Base-by-base conservation (phyloP, 352 stramenopile species). In the Salisapilia sapeloensis region DNA sequence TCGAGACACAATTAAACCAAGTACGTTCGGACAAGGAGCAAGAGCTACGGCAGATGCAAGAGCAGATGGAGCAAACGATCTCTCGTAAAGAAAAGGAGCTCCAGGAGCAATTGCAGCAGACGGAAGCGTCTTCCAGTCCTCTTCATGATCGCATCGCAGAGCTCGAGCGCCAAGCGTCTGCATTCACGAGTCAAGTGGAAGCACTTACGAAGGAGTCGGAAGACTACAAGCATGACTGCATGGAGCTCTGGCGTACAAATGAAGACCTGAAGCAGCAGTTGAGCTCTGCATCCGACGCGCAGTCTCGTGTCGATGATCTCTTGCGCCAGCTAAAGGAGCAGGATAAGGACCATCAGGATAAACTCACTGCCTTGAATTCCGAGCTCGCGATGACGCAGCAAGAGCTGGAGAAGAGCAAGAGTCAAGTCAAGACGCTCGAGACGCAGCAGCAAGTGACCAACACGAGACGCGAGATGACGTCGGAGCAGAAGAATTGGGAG, bases 241-340 rank as follows among this genome's bases (percentile, higher is more conserved):
- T 74, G 24, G 57, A 80, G 42, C 40, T 86, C 22, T 86, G 70
- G 70, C 69, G 80, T 24, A 42, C 59, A 22, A 86, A 83, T 27
- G 70, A 86, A 37, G 70, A 82, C 10, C 37, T 86, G 9, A 83
- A 83, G 47, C 64, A 81, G 42, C 70, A 86, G 20, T 46, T 83
- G 11, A 62, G 55, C 7, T 45, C 67, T 12, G 48, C 58, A 13
- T 65, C 70, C 4, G 52, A 79, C 16, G 60, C 61, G 2, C 60
- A 79, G 29, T 38, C 64, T 29, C 59, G 58, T 6, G 52, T 72
- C 30, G 66, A 72, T 22, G 61, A 66, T 18, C 46, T 79, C 8
- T 67, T 59, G 12, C 50, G 35, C 0, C 66, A 85, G 29, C 55
- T 56, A 24, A 37, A 57, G 29, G 39, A 71, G 7, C 33, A 69